Base-by-base conservation (phyloP, 805 yeast species). In the Candida xiaguanensis region DNA sequence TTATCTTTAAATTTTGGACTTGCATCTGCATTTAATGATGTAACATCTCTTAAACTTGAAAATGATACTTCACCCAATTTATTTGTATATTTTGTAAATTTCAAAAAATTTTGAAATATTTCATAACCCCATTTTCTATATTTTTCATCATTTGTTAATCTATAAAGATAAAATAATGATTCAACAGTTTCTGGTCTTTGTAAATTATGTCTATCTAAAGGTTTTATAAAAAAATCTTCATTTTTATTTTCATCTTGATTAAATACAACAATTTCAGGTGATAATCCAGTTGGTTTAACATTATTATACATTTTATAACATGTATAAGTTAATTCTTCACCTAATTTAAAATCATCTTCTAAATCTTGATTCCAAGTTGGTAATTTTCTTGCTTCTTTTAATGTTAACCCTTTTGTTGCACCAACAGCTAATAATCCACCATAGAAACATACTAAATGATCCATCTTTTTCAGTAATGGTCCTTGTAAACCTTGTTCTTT, bases 161-260 rank as follows among this genome's bases (percentile, higher is more conserved):
- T 78, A 65, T 81, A 90, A 46, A 90, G 64, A 48, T 84, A 75
- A 68, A 82, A 90, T 31, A 90, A 67, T 1, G 95, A 82, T 62
- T 90, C 97, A 2, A 89, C 95, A 2, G 96, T 87, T 59, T 90
- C 97, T 1, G 96, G 96, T 49, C 96, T 74, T 65, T 89, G 97
- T 45, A 90, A 66, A 59, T 88, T 88, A 59, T 90, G 96, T 37
- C 71, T 74, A 58, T 90, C 97, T 12, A 63, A 57, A 6, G 79
- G 80, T 56, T 85, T 85, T 52, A 87, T 80, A 42, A 48, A 57
- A 58, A 87, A 85, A 56, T 86, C 96, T 4, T 60, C 49, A 1
- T 66, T 53, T 8, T 55, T 59, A 9, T 50, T 53, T 2, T 59
- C 54, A 44, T 77, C 78, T 8, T 72, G 64, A 60, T 87, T 87